Evolutionary conservation across 78 protist species (phyloP), one percentile per base, ranked within the genome.

Genomic region (Dictyostelium capitatum): DNA sequence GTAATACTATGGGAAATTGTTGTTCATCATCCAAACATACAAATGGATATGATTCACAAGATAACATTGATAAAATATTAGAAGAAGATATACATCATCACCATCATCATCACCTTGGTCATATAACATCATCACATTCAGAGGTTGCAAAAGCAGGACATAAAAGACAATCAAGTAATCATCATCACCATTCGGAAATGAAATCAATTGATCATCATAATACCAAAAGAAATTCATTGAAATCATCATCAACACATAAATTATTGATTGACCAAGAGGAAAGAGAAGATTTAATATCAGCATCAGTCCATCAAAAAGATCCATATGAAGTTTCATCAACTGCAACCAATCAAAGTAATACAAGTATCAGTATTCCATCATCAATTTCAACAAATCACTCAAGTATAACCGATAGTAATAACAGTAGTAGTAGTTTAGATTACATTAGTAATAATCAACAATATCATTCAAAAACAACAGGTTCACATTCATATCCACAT

Each of bases 1-100:
- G 41, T 75, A 48, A 25, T 48, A 78, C 53, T 78, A 78, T 78
- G 83, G 83, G 83, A 54, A 78, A 78, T 78, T 78, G 83, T 78
- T 78, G 83, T 78, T 78, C 83, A 30, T 78, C 83, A 78, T 65
- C 73, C 47, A 78, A 78, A 53, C 54, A 69, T 32, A 8, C 83
- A 53, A 78, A 53, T 30, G 69, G 64, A 32, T 48, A 53, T 78
- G 83, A 78, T 32, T 48, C 80, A 37, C 32, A 51, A 84, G 43
- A 53, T 46, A n/a, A 37, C 43, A 2, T 37, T 30, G 74, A 83
- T 19, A 72, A 54, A 41, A 82, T 69, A 48, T 19, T 83, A 14
- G 75, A 83, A 25, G 77, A 72, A 10, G n/a, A 53, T 70, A 41
- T 37, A 11, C 62, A 79, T 25, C 56, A 79, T 28, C 69, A 79